Conservation (phyloP, 345 rosid species). For the Eucalyptus victrix region DNA sequence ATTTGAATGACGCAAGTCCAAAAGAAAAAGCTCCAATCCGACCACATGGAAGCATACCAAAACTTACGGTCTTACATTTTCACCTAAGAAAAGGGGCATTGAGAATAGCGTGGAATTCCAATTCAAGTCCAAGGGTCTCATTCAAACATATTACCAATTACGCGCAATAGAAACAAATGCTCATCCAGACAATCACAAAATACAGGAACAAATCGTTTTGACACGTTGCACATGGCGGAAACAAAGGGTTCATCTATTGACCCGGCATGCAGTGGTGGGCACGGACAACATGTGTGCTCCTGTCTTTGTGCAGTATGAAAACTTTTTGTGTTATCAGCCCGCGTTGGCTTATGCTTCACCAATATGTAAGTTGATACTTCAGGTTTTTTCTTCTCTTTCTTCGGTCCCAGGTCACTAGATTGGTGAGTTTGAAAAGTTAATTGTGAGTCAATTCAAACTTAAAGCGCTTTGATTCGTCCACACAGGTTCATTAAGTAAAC, state of each 20-base stretch:
- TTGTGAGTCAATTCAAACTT: not conserved
- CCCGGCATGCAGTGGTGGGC: not conserved
- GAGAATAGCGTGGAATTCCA: not conserved
- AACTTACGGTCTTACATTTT: not conserved
- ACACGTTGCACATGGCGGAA: not conserved
- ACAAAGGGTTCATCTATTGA: not conserved
- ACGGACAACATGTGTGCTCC: not conserved
- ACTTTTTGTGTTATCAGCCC: not conserved
- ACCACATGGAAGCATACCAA: not conserved
- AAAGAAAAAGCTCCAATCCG: not conserved
- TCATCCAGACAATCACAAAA: not conserved
- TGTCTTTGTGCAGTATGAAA: not conserved
- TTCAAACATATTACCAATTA: not conserved
- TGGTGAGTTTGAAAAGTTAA: not conserved
- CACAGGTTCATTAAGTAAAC: not conserved
- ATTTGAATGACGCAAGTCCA: not conserved
- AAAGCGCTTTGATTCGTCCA: not conserved
- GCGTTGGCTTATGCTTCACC: not conserved
- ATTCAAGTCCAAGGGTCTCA: not conserved
- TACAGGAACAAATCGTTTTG: not conserved
- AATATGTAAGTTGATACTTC: not conserved
- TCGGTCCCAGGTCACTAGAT: not conserved
- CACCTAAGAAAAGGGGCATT: not conserved
- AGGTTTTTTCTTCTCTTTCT: not conserved
- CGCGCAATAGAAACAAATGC: not conserved